These are phyloP conservation scores for Agrostemma githago DNA, from an alignment of 148 eudicot genomes.

Conservation along the genomic window DNA sequence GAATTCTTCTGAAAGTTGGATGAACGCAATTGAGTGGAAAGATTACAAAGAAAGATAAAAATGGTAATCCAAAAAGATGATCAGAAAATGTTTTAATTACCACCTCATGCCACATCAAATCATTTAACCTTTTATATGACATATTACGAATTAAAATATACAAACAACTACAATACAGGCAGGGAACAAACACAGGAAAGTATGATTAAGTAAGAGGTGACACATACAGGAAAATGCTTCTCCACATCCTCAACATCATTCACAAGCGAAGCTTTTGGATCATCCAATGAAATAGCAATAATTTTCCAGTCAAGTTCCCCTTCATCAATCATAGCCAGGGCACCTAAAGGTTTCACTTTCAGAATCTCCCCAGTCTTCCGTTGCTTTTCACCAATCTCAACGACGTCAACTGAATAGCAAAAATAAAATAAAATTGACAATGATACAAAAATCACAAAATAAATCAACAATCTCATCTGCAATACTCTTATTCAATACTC, in stretches of 20 bases:
- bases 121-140: background rate
- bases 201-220: background rate
- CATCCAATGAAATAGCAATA: conserved; percentile 89
- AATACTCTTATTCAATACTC: conserved; percentile 5
- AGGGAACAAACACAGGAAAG: background rate
- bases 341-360: conserved; percentile 88
- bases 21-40: background rate
- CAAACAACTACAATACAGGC: background rate
- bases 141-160: background rate
- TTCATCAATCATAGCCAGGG: conserved; percentile 97
- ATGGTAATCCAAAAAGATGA: background rate
- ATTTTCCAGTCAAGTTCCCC: conserved; percentile 99
- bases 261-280: conserved; percentile 92
- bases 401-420: conserved; percentile 71
- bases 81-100: background rate
- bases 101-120: background rate
- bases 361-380: conserved; percentile 75
- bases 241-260: conserved; percentile 92
- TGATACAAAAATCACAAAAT: conserved; percentile 1
- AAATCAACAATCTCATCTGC: background rate
- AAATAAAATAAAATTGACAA: conserved; percentile 6
- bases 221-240: conserved; percentile 92
- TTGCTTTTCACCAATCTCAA: conserved; percentile 86
- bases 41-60: background rate
- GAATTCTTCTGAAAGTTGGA: background rate